These are phyloP conservation scores for Diospyros lotus DNA, from an alignment of 148 eudicot genomes.

Conservation along the genomic window DNA sequence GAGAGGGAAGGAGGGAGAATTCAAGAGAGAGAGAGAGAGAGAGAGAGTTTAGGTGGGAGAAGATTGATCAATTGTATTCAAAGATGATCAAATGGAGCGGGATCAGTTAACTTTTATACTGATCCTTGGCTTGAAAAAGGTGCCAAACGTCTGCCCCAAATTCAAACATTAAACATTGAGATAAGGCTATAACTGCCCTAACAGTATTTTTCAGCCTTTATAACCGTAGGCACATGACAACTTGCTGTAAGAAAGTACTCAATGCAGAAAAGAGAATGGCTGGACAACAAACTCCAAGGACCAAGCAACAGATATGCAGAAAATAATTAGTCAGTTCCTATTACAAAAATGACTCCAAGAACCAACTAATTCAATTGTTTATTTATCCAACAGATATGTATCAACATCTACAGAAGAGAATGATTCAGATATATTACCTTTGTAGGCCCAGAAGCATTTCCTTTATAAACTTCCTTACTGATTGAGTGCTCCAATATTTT, in stretches of 20 bases:
- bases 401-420: background rate
- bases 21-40: too few relatives aligned
- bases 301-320: constrained; percentile 1
- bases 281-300: constrained; percentile 1
- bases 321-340: constrained; percentile 1
- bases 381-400: constrained; percentile 5
- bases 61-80: too few relatives aligned
- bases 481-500: constrained; percentile 63
- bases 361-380: background rate
- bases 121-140: too few relatives aligned
- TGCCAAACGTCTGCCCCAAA: background rate
- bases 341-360: background rate
- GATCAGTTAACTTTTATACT: too few relatives aligned
- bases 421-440: constrained; percentile 38
- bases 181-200: too few relatives aligned
- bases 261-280: background rate
- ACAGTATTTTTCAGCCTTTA: background rate
- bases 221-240: too few relatives aligned
- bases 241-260: constrained; percentile 4
- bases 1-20: too few relatives aligned
- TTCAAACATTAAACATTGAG: background rate
- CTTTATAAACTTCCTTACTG: constrained; percentile 77
- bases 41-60: too few relatives aligned
- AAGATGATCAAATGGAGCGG: too few relatives aligned
- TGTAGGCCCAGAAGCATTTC: constrained; percentile 82